These are phyloP conservation scores for Pythium aquatile DNA, from an alignment of 352 stramenopile genomes.

Conservation along the genomic window DNA sequence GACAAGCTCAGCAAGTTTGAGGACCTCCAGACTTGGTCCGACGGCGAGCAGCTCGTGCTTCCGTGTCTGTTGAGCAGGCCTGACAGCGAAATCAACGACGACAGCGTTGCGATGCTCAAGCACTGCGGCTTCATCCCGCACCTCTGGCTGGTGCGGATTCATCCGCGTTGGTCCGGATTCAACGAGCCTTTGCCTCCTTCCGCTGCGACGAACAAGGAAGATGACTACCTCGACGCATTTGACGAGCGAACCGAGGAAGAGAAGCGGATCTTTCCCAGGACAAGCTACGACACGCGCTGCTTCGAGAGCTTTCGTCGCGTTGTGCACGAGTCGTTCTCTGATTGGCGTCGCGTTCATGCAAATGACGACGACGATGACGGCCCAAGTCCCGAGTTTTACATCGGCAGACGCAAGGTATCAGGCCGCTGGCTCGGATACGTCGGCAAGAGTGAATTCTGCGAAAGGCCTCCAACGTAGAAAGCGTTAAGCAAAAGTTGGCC, in stretches of 20 bases:
- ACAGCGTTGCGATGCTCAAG: conserved; percentile 1
- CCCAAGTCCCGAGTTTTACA: conserved; percentile 13
- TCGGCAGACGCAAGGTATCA: conserved; percentile 7
- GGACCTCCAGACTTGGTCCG: neutral
- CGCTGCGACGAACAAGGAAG: neutral
- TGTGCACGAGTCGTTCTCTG: neutral
- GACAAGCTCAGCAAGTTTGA: neutral
- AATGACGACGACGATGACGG: neutral
- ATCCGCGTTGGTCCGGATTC: conserved; percentile 8
- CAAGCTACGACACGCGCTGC: neutral
- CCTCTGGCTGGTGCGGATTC: conserved; percentile 4
- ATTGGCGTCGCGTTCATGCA: conserved; percentile 7
- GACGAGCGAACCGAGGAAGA: neutral
- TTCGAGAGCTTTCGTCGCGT: neutral
- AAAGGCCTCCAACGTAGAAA: no score
- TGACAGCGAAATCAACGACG: neutral
- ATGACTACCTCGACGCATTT: no score
- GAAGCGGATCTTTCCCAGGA: neutral
- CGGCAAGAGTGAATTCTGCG: neutral
- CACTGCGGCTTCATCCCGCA: conserved; percentile 6
- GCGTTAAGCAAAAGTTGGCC: no score
- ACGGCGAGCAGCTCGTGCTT: conserved; percentile 9
- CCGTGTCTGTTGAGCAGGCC: conserved; percentile 7
- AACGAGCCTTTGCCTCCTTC: neutral
- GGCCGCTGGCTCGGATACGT: conserved; percentile 15